These are phyloP conservation scores for Fraxinus floribunda DNA, from an alignment of 305 asterid genomes.

Conservation along the genomic window DNA sequence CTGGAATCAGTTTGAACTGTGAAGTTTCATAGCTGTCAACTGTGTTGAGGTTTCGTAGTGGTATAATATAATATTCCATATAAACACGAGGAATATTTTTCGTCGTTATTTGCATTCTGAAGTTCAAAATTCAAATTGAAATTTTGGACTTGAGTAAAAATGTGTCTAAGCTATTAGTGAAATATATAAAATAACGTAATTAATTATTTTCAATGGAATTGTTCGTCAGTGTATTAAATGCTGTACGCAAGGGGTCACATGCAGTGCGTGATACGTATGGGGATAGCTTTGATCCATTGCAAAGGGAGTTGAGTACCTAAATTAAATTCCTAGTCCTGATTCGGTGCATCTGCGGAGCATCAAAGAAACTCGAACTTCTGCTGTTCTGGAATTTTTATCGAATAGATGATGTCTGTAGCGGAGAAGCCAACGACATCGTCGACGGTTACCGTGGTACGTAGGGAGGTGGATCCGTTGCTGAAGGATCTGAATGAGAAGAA, in stretches of 20 bases:
- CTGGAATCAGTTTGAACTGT: not conserved
- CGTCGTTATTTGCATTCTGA: not conserved
- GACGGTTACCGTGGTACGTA: constrained; percentile 21
- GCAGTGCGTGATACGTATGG: constrained; percentile 38
- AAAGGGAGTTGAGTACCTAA: not conserved
- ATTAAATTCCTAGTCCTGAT: not conserved
- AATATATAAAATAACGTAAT: not conserved
- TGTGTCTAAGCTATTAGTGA: not conserved
- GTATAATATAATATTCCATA: not conserved
- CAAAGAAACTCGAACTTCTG: not conserved
- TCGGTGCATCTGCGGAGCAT: constrained; percentile 9
- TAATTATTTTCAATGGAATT: not conserved
- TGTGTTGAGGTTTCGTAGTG: not conserved
- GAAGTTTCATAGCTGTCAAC: not conserved
- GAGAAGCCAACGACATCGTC: constrained; percentile 39
- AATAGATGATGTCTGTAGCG: constrained; percentile 44
- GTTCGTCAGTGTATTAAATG: constrained; percentile 37
- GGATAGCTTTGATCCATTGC: constrained; percentile 31
- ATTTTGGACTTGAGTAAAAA: constrained; percentile 7
- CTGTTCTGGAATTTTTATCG: not conserved
- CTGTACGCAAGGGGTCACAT: constrained; percentile 44
- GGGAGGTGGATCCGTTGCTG: constrained; percentile 73
- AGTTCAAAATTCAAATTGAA: constrained; percentile 9
- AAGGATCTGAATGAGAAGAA: constrained; percentile 86
- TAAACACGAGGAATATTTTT: not conserved